Percentiles rank a stretch among this genome's conserved stretches.
These are phyloP conservation scores for Kwoniella botswanensis DNA, from an alignment of 768 basidiomycete genomes.

Conservation along the genomic window DNA sequence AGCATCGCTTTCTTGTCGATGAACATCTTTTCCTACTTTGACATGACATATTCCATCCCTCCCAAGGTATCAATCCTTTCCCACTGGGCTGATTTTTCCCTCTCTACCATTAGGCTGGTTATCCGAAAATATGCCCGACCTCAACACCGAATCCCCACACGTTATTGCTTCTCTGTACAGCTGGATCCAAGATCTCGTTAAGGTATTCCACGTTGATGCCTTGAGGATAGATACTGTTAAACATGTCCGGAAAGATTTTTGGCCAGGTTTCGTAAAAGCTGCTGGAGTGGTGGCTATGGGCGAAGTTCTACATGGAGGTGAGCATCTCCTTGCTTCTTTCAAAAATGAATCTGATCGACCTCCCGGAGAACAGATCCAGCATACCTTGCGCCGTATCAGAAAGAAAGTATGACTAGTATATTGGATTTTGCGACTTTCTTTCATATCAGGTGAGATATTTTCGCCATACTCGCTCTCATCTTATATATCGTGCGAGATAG, in stretches of 20 bases:
- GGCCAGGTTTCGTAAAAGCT: slow-evolving; percentile 73
- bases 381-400: slow-evolving; percentile 55
- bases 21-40: no score
- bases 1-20: no score
- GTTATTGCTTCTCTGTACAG: slow-evolving; percentile 69
- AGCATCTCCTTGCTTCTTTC: neutral
- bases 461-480: neutral
- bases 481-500: no score
- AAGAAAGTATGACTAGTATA: slow-evolving; percentile 46
- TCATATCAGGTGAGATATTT: slow-evolving; percentile 37
- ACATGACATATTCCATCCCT: neutral
- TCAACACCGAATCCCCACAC: slow-evolving; percentile 73
- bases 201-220: slow-evolving; percentile 79
- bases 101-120: slow-evolving; percentile 64
- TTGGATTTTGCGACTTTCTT: slow-evolving; percentile 57
- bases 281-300: slow-evolving; percentile 87
- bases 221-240: slow-evolving; percentile 71
- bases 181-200: slow-evolving; percentile 73
- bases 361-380: slow-evolving; percentile 37
- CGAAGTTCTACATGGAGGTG: slow-evolving; percentile 65
- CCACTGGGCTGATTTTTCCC: neutral
- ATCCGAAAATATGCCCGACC: slow-evolving; percentile 75
- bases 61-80: neutral
- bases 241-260: slow-evolving; percentile 64
- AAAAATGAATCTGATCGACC: neutral